These are phyloP conservation scores for Nepenthes mirabilis DNA, from an alignment of 148 eudicot species.

Conservation along the genomic window DNA sequence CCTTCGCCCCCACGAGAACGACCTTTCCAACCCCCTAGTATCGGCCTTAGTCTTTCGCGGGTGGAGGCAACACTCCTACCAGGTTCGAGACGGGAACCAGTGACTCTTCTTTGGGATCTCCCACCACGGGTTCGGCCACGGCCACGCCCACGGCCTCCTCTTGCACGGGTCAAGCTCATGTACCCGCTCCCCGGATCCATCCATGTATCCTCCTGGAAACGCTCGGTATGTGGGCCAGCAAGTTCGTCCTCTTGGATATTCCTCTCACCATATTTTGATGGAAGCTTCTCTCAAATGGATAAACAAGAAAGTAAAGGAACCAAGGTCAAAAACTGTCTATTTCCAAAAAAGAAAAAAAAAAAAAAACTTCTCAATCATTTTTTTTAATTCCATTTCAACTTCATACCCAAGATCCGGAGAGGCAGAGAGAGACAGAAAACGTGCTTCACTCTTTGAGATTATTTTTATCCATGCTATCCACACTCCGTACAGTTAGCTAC, in stretches of 20 bases:
- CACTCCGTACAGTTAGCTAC: no score
- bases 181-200: slow-evolving; percentile 16
- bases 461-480: no score
- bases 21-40: slow-evolving; percentile 44
- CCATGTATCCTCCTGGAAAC: slow-evolving; percentile 27
- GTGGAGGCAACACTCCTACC: slow-evolving; percentile 15
- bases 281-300: slow-evolving; percentile 27
- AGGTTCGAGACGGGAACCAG: slow-evolving; percentile 17
- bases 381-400: no score
- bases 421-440: no score
- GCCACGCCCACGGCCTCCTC: slow-evolving; percentile 32
- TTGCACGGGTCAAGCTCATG: slow-evolving; percentile 17
- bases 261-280: slow-evolving; percentile 28
- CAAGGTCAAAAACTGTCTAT: no score
- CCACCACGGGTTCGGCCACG: slow-evolving; percentile 58
- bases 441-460: no score
- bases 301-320: no score
- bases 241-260: slow-evolving; percentile 29
- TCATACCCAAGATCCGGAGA: no score
- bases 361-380: no score
- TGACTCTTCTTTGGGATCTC: slow-evolving; percentile 37
- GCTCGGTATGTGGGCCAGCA: slow-evolving; percentile 16
- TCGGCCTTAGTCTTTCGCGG: slow-evolving; percentile 25
- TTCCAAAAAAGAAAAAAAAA: no score
- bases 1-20: slow-evolving; percentile 45